Evolutionary conservation across 805 yeast species (phyloP), one percentile per base, ranked within the genome.

Genomic region (Hanseniaspora lachancei): DNA sequence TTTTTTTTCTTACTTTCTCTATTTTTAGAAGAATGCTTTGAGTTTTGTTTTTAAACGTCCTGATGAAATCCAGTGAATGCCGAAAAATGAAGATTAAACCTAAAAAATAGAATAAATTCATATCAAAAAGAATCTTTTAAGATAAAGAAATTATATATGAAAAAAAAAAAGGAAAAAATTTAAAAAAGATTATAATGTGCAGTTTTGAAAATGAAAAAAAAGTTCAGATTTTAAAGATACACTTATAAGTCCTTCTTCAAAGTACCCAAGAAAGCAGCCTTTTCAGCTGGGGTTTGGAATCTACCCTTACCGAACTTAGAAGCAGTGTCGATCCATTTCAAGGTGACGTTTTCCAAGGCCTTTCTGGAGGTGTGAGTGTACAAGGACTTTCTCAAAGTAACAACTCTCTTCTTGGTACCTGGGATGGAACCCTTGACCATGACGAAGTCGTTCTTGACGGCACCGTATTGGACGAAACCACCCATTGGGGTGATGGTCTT

Each of bases 291-390:
- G 72, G 99, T 93, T 82, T 93, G 99, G 97, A 93, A 93, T 85
- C 98, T 93, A 83, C 98, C 98, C 88, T 93, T 95, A 86, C 99
- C 99, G 89, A 93, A 93, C 80, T 91, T 89, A 72, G 98, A 93
- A 74, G 99, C 96, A 70, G 99, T 93, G 77, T 93, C 99, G 75
- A 93, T 93, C 98, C 97, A 93, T 80, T 93, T 93, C 78, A 93
- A 86, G 83, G 78, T 80, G 67, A 91, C 96, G 78, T 88, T 76
- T 83, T 93, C 99, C 69, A 85, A 74, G 70, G 97, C 97, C 79
- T 82, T 85, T 84, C 98, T 93, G 70, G 95, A 86, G 69, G 96
- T 89, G 84, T 89, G 93, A 72, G 86, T 86, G 87, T 88, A 86
- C 74, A 93, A 82, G 68, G 97, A 88, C 82, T 93, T 93, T 86